Evolutionary conservation across 495 filamentous ascomycete genomes (phyloP), one percentile per base, ranked within the genome.

Genomic region (Trichocladium antarcticum): DNA sequence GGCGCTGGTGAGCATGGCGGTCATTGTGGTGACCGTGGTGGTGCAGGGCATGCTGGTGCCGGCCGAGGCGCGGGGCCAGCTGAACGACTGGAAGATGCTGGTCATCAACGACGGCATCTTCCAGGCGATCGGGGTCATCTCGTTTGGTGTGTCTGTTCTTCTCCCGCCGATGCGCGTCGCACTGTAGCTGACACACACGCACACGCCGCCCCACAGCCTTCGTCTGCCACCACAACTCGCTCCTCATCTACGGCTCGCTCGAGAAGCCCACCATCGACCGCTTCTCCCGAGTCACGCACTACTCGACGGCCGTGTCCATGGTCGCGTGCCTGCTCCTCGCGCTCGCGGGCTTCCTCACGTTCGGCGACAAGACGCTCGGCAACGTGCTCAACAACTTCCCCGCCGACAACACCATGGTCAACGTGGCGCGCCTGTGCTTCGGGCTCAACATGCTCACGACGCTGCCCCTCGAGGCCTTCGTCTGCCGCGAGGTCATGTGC

Each of bases 341-440:
- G 5, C 72, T 95, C 7, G 77, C 82, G 1, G 92, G 92, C 27
- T 97, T 95, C 65, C 73, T 98, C 12, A 89, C 82, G 36, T 98
- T 98, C 54, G 89, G 93, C 45, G 85, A 89, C 58, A 80, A 83
- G 50, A 97, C 92, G 1, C 71, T 87, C 57, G 92, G 92, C 47
- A 97, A 98, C 62, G 87, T 98, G 34, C 80, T 98, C 47, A 98
- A 98, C 69, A 98, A 98, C 67, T 96, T 98, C 62, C 87, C 92
- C 4, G 72, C 78, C 7, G 78, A 88, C 59, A 96, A 94, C 64
- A 76, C 81, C 50, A 78, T 97, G 76, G 85, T 96, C 54, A 98
- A 96, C 63, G 78, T 97, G 45, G 92, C 92, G 36, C 79, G 92
- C 57, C 72, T 98, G 56, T 95, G 87, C 62, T 95, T 98, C 56